These are phyloP conservation scores for Biancaea sappan DNA, from an alignment of 306 rosid species.

Conservation along the genomic window DNA sequence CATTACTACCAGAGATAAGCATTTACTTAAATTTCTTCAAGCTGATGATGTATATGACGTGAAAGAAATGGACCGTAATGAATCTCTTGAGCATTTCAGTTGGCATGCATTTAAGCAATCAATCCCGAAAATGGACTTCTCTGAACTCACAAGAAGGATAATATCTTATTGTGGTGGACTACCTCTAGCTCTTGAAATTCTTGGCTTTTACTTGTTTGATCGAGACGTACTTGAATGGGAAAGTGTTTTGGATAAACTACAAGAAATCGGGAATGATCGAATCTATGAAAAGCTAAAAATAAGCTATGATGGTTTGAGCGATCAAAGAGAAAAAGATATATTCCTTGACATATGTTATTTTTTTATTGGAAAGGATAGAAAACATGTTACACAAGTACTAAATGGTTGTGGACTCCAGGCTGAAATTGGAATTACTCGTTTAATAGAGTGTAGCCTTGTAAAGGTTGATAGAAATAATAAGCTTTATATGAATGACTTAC, in stretches of 20 bases:
- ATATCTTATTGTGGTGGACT: no score
- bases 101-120: background rate
- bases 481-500: background rate
- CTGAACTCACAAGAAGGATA: background rate
- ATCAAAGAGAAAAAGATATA: background rate
- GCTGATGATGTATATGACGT: background rate
- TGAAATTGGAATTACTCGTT: background rate
- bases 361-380: background rate
- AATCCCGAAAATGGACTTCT: background rate
- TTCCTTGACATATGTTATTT: background rate
- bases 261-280: no score
- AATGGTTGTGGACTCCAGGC: background rate
- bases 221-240: no score
- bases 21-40: background rate
- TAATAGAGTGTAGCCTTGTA: background rate
- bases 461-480: background rate
- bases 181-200: no score
- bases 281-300: no score
- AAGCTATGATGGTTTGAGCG: background rate
- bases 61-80: no score
- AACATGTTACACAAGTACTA: background rate
- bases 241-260: background rate
- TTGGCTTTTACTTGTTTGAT: no score
- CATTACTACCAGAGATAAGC: background rate
- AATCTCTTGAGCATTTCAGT: background rate